Conservation (phyloP, 179 eudicot genomes). For the Spergularia azorica region DNA sequence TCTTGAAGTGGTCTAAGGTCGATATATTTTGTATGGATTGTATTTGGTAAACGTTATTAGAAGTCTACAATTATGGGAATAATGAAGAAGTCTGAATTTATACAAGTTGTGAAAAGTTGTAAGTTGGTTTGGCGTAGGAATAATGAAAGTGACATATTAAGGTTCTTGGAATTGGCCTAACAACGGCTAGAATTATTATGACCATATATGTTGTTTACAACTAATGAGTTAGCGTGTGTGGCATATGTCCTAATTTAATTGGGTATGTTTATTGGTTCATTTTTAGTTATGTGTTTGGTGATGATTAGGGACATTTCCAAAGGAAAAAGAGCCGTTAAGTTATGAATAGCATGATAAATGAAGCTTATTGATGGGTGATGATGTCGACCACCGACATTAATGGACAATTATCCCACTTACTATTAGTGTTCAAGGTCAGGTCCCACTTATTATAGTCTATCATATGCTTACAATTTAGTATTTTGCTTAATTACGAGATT, state of each 20-base stretch:
- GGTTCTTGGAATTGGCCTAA: constrained; percentile 30
- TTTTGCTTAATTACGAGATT: not conserved
- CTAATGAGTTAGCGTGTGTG: constrained; percentile 10
- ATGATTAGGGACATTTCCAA: constrained; percentile 17
- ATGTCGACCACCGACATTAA: constrained; percentile 9
- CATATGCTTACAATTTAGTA: not conserved
- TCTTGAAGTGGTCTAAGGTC: not conserved
- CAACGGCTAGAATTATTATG: constrained; percentile 22
- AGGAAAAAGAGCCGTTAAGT: constrained; percentile 23
- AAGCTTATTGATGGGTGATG: not conserved
- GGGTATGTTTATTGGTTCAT: not conserved
- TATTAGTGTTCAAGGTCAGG: not conserved
- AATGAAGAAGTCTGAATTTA: constrained; percentile 15
- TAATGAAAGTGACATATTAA: constrained; percentile 30
- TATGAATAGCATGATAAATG: not conserved
- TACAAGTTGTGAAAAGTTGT: constrained; percentile 13
- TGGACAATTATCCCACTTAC: too few species aligned
- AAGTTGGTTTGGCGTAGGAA: constrained; percentile 1
- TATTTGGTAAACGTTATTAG: not conserved
- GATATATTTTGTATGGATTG: not conserved
- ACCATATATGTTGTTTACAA: constrained; percentile 6
- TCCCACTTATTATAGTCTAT: not conserved
- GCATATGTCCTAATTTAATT: not conserved
- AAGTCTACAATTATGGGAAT: not conserved
- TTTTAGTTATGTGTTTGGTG: not conserved